Conservation (phyloP, 805 yeast genomes). For the Hyphopichia homilentoma region DNA sequence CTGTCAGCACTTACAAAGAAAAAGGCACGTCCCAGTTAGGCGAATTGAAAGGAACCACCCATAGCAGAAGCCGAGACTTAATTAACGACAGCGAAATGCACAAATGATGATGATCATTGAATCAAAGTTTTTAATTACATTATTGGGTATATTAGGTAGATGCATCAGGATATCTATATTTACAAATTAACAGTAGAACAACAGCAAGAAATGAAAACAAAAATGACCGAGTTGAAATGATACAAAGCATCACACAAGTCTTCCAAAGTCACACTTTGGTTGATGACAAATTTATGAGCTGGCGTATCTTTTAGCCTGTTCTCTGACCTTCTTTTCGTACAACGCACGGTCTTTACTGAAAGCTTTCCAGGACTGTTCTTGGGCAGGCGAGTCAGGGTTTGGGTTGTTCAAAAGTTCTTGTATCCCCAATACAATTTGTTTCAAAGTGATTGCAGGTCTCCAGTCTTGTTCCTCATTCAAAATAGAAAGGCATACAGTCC, state of each 20-base stretch:
- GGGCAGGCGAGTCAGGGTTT: conserved; percentile 95
- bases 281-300: no score
- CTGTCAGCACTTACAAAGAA: conserved; percentile 94
- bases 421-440: conserved; percentile 85
- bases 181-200: background rate
- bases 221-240: no score
- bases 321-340: conserved; percentile 73
- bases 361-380: conserved; percentile 93
- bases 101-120: background rate
- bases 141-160: no score
- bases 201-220: background rate
- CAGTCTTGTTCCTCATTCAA: conserved; percentile 95
- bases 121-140: no score
- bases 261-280: no score
- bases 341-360: conserved; percentile 62
- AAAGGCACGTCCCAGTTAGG: conserved; percentile 78
- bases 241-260: no score
- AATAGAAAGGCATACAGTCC: conserved; percentile 90
- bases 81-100: conserved; percentile 30
- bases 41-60: conserved; percentile 37
- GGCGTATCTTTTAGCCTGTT: conserved; percentile 75
- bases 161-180: no score
- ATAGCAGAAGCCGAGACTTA: conserved; percentile 47
- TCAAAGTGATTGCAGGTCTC: conserved; percentile 94
- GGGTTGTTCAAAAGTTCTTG: conserved; percentile 90